These are phyloP conservation scores for Rhodotorula toruloides DNA, from an alignment of 768 basidiomycete species.

Conservation along the genomic window DNA sequence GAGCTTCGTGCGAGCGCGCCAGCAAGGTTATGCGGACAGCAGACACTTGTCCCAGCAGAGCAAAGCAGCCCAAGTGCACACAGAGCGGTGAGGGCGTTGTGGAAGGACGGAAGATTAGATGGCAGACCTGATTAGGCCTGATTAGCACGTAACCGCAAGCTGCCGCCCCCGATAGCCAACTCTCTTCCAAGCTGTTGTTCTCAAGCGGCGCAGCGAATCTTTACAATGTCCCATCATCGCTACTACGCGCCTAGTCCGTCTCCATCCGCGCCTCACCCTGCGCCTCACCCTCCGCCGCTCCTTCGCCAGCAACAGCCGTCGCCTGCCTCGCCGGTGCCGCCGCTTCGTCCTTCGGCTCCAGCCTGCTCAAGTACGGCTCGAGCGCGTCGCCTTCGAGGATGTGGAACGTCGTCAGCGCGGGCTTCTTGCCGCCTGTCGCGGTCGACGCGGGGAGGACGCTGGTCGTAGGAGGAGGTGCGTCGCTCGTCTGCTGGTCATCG, in stretches of 20 bases:
- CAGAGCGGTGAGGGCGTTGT: too few species aligned
- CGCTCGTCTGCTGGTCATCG: constrained; percentile 1
- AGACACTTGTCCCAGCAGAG: too few species aligned
- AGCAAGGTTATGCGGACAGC: too few species aligned
- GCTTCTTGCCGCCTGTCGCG: constrained; percentile 45
- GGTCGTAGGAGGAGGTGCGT: constrained; percentile 34
- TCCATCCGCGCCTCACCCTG: background rate
- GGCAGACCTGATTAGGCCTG: too few species aligned
- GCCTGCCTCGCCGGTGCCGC: background rate
- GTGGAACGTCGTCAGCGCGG: constrained; percentile 62
- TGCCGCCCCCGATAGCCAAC: too few species aligned
- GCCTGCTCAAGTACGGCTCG: constrained; percentile 65
- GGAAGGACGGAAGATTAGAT: too few species aligned
- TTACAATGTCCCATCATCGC: too few species aligned
- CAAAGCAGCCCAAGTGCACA: too few species aligned
- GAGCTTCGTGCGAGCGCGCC: too few species aligned
- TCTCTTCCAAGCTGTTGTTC: too few species aligned
- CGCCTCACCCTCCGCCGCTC: background rate
- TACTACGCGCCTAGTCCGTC: constrained; percentile 3
- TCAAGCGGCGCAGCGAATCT: too few species aligned
- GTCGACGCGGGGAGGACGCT: constrained; percentile 55
- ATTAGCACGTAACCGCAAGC: too few species aligned
- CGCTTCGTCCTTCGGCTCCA: constrained; percentile 54
- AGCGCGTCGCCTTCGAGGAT: constrained; percentile 80
- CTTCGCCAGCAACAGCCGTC: background rate